Percentiles rank a stretch among this genome's conserved stretches.
Conservation (phyloP, 2,329 filamentous ascomycete species). For the Madurella fahalii region DNA sequence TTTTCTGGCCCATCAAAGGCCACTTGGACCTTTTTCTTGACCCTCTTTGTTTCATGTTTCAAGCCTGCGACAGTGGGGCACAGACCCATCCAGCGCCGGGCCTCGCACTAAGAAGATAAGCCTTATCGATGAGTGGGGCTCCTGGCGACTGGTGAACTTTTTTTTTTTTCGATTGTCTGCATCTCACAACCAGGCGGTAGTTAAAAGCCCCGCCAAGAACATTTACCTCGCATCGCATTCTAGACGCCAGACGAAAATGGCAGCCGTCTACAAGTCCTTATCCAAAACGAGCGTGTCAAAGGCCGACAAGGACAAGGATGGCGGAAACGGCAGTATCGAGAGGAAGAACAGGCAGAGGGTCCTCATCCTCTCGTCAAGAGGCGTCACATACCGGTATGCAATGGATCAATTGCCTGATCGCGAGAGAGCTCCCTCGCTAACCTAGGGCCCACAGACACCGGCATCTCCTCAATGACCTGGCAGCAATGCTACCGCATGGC, state of each 20-base stretch:
- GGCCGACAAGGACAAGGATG: conserved; percentile 38
- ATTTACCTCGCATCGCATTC: background rate
- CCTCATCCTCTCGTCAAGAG: conserved; percentile 85
- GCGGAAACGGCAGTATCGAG: conserved; percentile 37
- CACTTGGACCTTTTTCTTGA: background rate
- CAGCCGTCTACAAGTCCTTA: conserved; percentile 70
- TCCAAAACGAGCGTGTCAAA: conserved; percentile 55
- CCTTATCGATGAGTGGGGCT: conserved; percentile 24
- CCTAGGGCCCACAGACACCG: conserved; percentile 61
- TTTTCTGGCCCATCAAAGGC: background rate
- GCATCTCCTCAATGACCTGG: conserved; percentile 85
- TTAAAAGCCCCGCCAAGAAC: conserved; percentile 8
- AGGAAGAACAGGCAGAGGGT: conserved; percentile 71
- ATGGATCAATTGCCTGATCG: background rate
- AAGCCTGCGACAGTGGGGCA: background rate
- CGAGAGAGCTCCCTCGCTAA: background rate
- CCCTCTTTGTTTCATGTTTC: conserved; percentile 1
- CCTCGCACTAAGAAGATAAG: conserved; percentile 6
- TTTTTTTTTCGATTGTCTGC: conserved; percentile 17
- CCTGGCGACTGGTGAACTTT: conserved; percentile 18
- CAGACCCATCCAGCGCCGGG: background rate
- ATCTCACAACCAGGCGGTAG: conserved; percentile 1
- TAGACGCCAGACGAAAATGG: conserved; percentile 45
- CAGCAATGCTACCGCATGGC: conserved; percentile 82
- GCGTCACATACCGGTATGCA: conserved; percentile 77